These are phyloP conservation scores for Nitzschia palea DNA, from an alignment of 108 stramenopile genomes.

Conservation along the genomic window DNA sequence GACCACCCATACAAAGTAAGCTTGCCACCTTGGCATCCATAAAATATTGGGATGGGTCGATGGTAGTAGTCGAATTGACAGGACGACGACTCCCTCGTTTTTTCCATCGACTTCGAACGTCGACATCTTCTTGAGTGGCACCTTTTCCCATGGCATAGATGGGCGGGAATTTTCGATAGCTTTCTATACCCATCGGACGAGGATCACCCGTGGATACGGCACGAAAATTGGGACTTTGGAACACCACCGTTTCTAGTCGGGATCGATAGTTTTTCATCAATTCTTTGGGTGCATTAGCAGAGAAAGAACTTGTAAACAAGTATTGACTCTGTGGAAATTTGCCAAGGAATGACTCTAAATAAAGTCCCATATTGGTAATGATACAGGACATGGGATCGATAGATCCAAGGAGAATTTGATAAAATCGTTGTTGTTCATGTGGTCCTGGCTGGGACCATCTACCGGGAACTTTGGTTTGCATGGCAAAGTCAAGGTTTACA, in stretches of 20 bases:
- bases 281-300: background rate
- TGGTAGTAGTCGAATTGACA: background rate
- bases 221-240: background rate
- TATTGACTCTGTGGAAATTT: background rate
- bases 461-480: background rate
- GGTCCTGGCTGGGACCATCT: slow-evolving; percentile 17
- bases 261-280: background rate
- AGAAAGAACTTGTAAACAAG: background rate
- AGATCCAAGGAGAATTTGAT: slow-evolving; percentile 16
- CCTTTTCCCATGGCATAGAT: too few relatives aligned
- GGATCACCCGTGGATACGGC: too few relatives aligned
- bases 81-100: background rate
- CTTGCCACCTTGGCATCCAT: background rate
- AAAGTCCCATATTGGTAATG: background rate
- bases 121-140: too few relatives aligned
- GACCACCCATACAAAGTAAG: background rate
- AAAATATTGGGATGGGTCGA: background rate
- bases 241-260: background rate
- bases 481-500: background rate
- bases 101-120: background rate
- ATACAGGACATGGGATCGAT: slow-evolving; percentile 9
- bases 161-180: background rate
- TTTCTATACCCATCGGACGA: background rate
- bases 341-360: background rate
- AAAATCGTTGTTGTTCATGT: slow-evolving; percentile 9